Conservation (phyloP, 129 eudicot species). For the Centrapalus pauciflorus region DNA sequence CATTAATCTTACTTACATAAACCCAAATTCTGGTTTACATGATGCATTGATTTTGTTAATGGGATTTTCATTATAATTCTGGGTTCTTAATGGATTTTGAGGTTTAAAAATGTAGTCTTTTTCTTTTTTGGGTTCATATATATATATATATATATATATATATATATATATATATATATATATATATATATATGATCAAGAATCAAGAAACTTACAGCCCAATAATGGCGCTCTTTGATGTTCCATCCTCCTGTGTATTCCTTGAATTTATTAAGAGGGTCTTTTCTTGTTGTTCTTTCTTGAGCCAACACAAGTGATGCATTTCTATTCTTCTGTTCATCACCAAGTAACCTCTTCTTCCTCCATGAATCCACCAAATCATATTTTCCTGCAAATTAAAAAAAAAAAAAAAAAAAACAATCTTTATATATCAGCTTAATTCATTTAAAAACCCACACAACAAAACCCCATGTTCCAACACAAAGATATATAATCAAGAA, state of each 20-base stretch:
- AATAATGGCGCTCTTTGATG: constrained; percentile 77
- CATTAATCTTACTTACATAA: constrained; percentile 8
- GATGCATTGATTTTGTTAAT: too few species aligned
- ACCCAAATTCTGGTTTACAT: neutral
- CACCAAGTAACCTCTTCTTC: constrained; percentile 39
- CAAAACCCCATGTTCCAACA: neutral
- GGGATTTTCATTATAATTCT: neutral
- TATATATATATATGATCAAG: too few species aligned
- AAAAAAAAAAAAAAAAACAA: neutral
- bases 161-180: too few species aligned
- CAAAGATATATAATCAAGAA: neutral
- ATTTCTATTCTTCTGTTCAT: constrained; percentile 32
- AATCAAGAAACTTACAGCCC: constrained; percentile 69
- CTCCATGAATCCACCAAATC: constrained; percentile 27
- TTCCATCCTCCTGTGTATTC: constrained; percentile 77
- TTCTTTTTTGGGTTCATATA: too few species aligned
- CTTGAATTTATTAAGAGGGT: constrained; percentile 60
- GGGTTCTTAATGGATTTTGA: neutral
- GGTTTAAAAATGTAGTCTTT: neutral
- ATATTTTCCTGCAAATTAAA: constrained; percentile 34
- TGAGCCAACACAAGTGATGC: constrained; percentile 70
- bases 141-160: too few species aligned
- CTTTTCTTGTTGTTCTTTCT: constrained; percentile 69
- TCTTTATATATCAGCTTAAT: constrained; percentile 6
- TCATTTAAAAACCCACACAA: neutral